phyloP scores from a whole-genome alignment of 768 basidiomycete species.

The Boletus tylopilopsis region DNA sequence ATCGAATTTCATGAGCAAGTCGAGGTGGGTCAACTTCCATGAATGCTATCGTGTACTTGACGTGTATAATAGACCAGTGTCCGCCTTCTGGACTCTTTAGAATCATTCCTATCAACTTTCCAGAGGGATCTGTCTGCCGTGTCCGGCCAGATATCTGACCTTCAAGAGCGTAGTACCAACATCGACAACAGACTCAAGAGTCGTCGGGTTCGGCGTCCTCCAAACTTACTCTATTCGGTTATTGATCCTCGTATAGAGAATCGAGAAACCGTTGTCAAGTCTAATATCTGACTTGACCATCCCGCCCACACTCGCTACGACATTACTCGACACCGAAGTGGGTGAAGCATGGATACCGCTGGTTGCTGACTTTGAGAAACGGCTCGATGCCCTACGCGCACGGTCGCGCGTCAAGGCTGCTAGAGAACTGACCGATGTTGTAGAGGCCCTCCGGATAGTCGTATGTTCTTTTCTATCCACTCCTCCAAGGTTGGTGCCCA shows the following conservation, averaged over 20 bases:
- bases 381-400: constrained; percentile 62
- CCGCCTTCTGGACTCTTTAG: constrained; percentile 78
- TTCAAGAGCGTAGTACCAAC: constrained; percentile 86
- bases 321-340: constrained; percentile 81
- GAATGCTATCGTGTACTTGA: background rate
- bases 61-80: constrained; percentile 67
- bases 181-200: constrained; percentile 86
- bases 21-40: constrained; percentile 45
- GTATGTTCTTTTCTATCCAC: constrained; percentile 43
- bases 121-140: constrained; percentile 92
- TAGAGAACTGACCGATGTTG: constrained; percentile 74
- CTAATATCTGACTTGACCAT: constrained; percentile 79
- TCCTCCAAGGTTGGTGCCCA: constrained; percentile 1
- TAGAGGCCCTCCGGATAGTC: constrained; percentile 85
- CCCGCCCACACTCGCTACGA: constrained; percentile 70
- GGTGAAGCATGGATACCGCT: constrained; percentile 85
- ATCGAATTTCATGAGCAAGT: constrained; percentile 91
- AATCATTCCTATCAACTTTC: constrained; percentile 91
- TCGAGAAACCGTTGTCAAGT: constrained; percentile 81
- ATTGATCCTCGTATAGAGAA: constrained; percentile 59
- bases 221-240: background rate
- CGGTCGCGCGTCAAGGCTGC: constrained; percentile 86
- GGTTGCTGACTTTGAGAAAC: constrained; percentile 77
- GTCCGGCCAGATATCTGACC: constrained; percentile 92
- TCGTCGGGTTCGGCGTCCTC: constrained; percentile 58